Evolutionary conservation across 2,329 filamentous ascomycete genomes (phyloP).

Genomic region (Drechslerella coelobrocha): DNA sequence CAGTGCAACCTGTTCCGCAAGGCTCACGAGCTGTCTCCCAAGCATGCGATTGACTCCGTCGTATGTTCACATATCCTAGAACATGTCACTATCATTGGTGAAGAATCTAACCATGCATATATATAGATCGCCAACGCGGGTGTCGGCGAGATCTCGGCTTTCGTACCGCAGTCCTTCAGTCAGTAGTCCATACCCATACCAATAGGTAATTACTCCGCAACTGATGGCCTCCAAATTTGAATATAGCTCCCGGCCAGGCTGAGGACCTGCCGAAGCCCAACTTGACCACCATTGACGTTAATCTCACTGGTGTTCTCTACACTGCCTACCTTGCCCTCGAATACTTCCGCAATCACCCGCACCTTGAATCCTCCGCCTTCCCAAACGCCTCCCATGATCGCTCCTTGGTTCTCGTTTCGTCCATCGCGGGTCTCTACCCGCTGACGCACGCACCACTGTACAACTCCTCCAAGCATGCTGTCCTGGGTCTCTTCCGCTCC

Average conservation of each 20-base stretch:
- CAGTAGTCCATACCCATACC: slow-evolving; percentile 28
- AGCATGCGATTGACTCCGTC: slow-evolving; percentile 50
- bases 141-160: slow-evolving; percentile 61
- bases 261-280: slow-evolving; percentile 63
- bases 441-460: slow-evolving; percentile 64
- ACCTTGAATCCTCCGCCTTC: slow-evolving; percentile 52
- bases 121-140: slow-evolving; percentile 67
- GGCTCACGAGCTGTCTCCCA: slow-evolving; percentile 64
- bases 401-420: slow-evolving; percentile 70
- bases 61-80: slow-evolving; percentile 15
- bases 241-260: slow-evolving; percentile 53
- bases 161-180: slow-evolving; percentile 60
- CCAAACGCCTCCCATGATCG: slow-evolving; percentile 61
- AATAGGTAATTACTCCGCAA: not conserved
- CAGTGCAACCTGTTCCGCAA: slow-evolving; percentile 70
- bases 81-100: no score
- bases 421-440: slow-evolving; percentile 65
- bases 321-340: slow-evolving; percentile 70
- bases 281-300: slow-evolving; percentile 67
- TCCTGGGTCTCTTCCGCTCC: slow-evolving; percentile 70
- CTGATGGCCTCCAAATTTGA: slow-evolving; percentile 24
- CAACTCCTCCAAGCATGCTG: slow-evolving; percentile 69
- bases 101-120: slow-evolving; percentile 8
- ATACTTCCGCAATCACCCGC: slow-evolving; percentile 63
- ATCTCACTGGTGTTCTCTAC: slow-evolving; percentile 70